Percentiles rank a stretch among this genome's conserved stretches.
phyloP scores from a whole-genome alignment of 1,139 yeast genomes.

The Pichia sp. region DNA sequence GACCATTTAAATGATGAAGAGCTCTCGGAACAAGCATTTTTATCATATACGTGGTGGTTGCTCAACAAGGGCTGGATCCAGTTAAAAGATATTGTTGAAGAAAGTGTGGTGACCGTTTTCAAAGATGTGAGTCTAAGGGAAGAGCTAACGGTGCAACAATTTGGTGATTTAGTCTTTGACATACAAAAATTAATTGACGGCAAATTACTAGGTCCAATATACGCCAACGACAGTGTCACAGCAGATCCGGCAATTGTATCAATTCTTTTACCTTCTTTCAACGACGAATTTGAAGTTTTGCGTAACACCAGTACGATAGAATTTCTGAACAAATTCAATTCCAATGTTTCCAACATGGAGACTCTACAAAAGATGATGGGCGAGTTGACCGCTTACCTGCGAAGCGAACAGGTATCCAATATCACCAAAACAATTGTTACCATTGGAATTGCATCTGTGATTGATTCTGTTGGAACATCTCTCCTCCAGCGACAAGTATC shows the following conservation, averaged over 20 bases:
- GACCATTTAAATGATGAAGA: conserved; percentile 18
- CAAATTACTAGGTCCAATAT: conserved; percentile 4
- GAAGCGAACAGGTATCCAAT: conserved; percentile 24
- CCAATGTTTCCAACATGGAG: conserved; percentile 18
- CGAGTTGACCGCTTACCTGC: conserved; percentile 44
- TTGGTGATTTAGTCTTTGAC: conserved; percentile 38
- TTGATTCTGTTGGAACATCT: conserved; percentile 28
- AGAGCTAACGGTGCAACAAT: conserved; percentile 55
- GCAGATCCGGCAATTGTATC: conserved; percentile 8
- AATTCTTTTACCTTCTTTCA: conserved; percentile 32
- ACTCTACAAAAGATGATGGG: conserved; percentile 29
- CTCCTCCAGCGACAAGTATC: conserved; percentile 1
- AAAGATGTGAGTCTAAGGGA: conserved; percentile 61
- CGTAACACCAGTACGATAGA: conserved; percentile 32
- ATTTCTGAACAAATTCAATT: conserved; percentile 22
- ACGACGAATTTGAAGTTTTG: conserved; percentile 27
- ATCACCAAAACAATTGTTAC: conserved; percentile 34
- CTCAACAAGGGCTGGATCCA: conserved; percentile 77
- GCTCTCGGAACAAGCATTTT: conserved; percentile 70
- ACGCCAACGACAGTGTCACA: neutral
- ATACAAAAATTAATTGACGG: conserved; percentile 31
- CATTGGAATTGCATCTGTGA: conserved; percentile 37
- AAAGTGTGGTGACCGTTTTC: conserved; percentile 54
- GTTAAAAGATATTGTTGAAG: conserved; percentile 46
- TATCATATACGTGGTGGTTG: conserved; percentile 92